phyloP scores from a whole-genome alignment of 1,139 yeast species.

The Kodamaea arcana region DNA sequence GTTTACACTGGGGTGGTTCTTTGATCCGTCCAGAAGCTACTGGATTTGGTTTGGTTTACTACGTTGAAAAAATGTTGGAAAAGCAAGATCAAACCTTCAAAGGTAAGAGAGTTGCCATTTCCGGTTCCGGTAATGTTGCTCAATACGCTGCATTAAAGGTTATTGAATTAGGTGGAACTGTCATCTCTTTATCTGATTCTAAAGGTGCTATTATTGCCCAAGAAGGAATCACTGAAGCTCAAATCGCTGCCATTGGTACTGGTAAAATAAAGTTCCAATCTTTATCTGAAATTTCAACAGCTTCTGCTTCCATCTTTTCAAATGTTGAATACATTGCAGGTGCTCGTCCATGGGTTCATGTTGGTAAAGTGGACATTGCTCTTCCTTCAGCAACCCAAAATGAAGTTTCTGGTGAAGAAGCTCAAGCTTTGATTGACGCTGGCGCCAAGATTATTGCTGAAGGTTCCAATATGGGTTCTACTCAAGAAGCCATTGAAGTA shows the following conservation, averaged over 20 bases:
- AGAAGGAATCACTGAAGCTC: conserved; percentile 78
- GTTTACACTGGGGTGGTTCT: conserved; percentile 98
- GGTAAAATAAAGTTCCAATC: conserved; percentile 82
- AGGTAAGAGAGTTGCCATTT: conserved; percentile 93
- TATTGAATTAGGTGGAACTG: conserved; percentile 93
- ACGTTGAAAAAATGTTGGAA: conserved; percentile 96
- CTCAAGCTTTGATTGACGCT: conserved; percentile 85
- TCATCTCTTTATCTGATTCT: conserved; percentile 90
- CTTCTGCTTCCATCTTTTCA: conserved; percentile 57
- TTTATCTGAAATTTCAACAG: conserved; percentile 59
- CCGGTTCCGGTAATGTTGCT: conserved; percentile 99
- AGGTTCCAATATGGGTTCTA: conserved; percentile 99
- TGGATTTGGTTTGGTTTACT: conserved; percentile 96
- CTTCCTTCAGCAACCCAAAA: conserved; percentile 98
- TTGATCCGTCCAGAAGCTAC: conserved; percentile 99
- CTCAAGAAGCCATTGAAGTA: conserved; percentile 92
- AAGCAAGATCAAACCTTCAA: conserved; percentile 81
- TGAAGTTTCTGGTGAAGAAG: conserved; percentile 96
- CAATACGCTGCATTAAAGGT: conserved; percentile 98
- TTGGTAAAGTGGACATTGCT: conserved; percentile 91
- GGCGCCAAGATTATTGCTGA: conserved; percentile 95
- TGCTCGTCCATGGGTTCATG: conserved; percentile 95
- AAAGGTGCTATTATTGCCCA: conserved; percentile 80
- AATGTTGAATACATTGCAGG: conserved; percentile 77
- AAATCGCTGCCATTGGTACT: conserved; percentile 70